A percentile compares a stretch with the other conserved stretches of the same genome.
These are phyloP conservation scores for Solanum pimpinellifolium DNA, from an alignment of 257 asterid genomes.

Conservation along the genomic window DNA sequence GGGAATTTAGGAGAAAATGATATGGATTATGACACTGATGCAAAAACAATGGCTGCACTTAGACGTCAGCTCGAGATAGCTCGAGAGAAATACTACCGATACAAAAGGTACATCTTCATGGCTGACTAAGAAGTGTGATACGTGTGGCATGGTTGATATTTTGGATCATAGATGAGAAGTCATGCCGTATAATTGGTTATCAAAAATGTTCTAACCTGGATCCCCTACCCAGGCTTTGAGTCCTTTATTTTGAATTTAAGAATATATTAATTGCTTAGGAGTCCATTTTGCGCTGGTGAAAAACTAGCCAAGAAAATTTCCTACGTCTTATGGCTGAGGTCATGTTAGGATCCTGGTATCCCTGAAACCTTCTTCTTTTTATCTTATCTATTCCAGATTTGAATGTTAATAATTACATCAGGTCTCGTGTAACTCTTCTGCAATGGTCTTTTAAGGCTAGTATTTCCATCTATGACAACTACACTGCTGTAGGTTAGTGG, in stretches of 20 bases:
- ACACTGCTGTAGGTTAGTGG: neutral
- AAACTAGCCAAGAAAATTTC: neutral
- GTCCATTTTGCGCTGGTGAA: neutral
- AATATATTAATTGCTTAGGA: neutral
- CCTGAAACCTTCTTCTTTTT: neutral
- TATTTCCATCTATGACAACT: neutral
- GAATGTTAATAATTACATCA: neutral
- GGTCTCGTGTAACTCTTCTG: neutral
- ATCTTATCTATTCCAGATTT: neutral
- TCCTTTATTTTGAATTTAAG: neutral
- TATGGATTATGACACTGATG: conserved; percentile 77
- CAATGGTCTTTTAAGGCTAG: neutral
- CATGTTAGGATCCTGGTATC: neutral
- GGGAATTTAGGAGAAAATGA: conserved; percentile 69
- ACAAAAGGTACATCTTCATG: conserved; percentile 41
- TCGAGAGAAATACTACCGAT: conserved; percentile 51
- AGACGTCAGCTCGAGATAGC: conserved; percentile 63
- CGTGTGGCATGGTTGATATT: neutral
- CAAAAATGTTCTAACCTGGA: neutral
- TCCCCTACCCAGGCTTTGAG: neutral
- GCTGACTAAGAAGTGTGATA: neutral
- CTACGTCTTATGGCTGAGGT: neutral
- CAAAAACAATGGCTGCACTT: conserved; percentile 63
- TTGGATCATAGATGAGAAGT: neutral
- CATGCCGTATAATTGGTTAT: neutral